phyloP scores from a whole-genome alignment of 108 stramenopile species.

The Aurantiochytrium sp. region DNA sequence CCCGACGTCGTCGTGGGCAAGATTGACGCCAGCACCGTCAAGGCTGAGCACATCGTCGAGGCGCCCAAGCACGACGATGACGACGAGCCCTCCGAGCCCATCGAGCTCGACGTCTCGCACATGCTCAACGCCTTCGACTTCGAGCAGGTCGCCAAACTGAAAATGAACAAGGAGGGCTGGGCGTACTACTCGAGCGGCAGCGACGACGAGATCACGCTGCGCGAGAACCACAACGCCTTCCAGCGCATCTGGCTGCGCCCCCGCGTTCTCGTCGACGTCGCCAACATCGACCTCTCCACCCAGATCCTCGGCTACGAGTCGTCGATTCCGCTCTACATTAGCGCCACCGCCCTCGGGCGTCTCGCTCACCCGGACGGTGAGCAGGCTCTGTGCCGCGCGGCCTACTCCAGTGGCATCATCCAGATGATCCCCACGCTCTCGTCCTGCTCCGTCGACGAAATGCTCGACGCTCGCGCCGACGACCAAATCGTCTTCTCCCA shows the following conservation, averaged over 20 bases:
- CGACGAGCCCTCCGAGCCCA: neutral
- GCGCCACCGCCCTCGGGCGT: slow-evolving; percentile 32
- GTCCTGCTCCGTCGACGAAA: slow-evolving; percentile 28
- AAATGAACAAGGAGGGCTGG: slow-evolving; percentile 28
- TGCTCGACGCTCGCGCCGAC: slow-evolving; percentile 18
- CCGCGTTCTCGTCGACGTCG: slow-evolving; percentile 33
- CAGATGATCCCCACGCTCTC: slow-evolving; percentile 28
- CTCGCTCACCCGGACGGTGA: slow-evolving; percentile 36
- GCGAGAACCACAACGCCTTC: slow-evolving; percentile 36
- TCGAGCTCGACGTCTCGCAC: neutral
- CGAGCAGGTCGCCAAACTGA: slow-evolving; percentile 9
- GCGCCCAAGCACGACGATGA: neutral
- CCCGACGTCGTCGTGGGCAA: slow-evolving; percentile 1
- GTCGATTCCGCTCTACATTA: slow-evolving; percentile 21
- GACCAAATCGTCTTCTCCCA: slow-evolving; percentile 26
- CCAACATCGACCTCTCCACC: slow-evolving; percentile 4
- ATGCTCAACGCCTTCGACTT: slow-evolving; percentile 28
- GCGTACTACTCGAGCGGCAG: slow-evolving; percentile 39
- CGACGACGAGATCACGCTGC: slow-evolving; percentile 38
- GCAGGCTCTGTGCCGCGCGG: slow-evolving; percentile 3
- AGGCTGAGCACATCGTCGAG: neutral
- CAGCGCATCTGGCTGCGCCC: slow-evolving; percentile 32
- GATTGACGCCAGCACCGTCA: neutral
- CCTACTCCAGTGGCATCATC: neutral
- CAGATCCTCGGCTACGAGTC: slow-evolving; percentile 24